Base-by-base conservation (phyloP, 257 asterid species). In the Plantago ovata region DNA sequence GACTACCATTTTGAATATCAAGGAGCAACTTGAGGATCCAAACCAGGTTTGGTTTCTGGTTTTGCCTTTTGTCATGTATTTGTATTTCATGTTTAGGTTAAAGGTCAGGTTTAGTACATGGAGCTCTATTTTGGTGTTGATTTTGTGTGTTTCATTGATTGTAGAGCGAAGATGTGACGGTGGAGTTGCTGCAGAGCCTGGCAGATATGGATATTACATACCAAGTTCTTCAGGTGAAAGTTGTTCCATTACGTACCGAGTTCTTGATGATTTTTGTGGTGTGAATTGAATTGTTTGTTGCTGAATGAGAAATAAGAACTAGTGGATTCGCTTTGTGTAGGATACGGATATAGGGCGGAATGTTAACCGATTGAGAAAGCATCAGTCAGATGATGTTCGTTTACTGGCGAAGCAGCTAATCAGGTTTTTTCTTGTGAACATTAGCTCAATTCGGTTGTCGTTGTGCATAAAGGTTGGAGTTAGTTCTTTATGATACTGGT, bases 141-240 rank as follows among this genome's bases (percentile, higher is more conserved):
- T 10, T 16, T 38, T 1, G 2, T 55, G 16, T 43, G 6, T 41
- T 23, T 21, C 7, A 5, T 61, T 48, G 16, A 53, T 12, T 46
- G 52, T 65, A 93, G 98, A 76, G 78, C 64, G 97, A 93, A 68
- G 94, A 81, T n/a, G 72, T 72, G 38, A 71, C 84, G 71, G 80
- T 84, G 70, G 95, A 81, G 55, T 66, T 86, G 75, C 78, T 93
- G 69, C 98, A 86, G 68, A 78, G 5, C 69, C 68, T 93, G 65
- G 80, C 86, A 13, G 95, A 93, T 62, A 89, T 93, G 95, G 97
- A 89, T 66, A 89, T 93, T 56, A 89, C 91, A 0, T 86, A 80
- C 66, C 85, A 78, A 70, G 89, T 94, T 62, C 92, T 93, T 32
- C 69, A 82, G 91, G 98, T 85, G 56, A 49, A 28, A 28, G 0